Percentiles rank a stretch among this genome's conserved stretches.
Evolutionary conservation across 768 basidiomycete genomes (phyloP).

Genomic region (Russula lepida): DNA sequence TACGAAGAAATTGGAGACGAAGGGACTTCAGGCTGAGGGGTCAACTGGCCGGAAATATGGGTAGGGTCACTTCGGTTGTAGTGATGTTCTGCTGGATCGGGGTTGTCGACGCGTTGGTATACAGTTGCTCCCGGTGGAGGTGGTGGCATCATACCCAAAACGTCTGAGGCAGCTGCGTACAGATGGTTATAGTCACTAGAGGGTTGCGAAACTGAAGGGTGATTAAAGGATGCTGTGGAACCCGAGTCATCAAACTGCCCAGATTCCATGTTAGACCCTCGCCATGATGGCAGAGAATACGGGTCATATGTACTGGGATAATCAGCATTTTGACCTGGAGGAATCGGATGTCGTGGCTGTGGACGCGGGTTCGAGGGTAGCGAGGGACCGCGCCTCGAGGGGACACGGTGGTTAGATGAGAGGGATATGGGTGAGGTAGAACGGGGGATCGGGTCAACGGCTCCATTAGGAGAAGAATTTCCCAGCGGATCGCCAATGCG

Average conservation of each 20-base stretch:
- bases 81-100: slow-evolving; percentile 7
- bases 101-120: slow-evolving; percentile 15
- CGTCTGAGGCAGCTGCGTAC: slow-evolving; percentile 71
- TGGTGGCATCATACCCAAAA: slow-evolving; percentile 69
- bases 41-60: slow-evolving; percentile 14
- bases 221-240: not conserved
- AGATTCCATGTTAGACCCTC: not conserved
- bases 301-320: slow-evolving; percentile 5
- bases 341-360: not conserved
- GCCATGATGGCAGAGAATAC: not conserved
- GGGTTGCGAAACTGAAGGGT: slow-evolving; percentile 22
- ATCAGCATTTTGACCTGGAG: not conserved
- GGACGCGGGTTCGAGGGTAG: slow-evolving; percentile 32
- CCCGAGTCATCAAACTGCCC: slow-evolving; percentile 2
- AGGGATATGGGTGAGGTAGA: slow-evolving; percentile 52
- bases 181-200: slow-evolving; percentile 45
- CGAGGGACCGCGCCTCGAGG: slow-evolving; percentile 21
- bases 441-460: slow-evolving; percentile 42
- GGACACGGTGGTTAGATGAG: slow-evolving; percentile 23
- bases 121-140: slow-evolving; percentile 34
- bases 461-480: slow-evolving; percentile 24
- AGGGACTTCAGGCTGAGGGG: slow-evolving; percentile 6
- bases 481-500: slow-evolving; percentile 38
- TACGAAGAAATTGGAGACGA: not conserved
- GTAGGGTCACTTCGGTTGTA: slow-evolving; percentile 4